These are phyloP conservation scores for Limtongia smithiae DNA, from an alignment of 805 yeast genomes.

Conservation along the genomic window DNA sequence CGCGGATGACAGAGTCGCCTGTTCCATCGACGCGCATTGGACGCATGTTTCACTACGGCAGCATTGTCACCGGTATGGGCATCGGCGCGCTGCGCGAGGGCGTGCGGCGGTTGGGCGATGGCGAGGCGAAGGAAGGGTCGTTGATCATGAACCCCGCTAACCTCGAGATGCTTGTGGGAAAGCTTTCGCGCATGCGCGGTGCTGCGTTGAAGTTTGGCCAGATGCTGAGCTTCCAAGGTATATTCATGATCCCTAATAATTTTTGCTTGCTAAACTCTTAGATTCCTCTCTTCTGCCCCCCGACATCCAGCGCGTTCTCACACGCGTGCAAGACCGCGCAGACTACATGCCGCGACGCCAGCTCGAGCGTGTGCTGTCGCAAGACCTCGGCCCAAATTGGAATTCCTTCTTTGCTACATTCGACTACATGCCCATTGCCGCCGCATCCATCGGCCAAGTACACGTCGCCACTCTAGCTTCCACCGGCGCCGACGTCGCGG, in stretches of 20 bases:
- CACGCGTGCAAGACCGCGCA: slow-evolving; percentile 88
- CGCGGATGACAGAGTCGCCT: slow-evolving; percentile 43
- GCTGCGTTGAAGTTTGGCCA: slow-evolving; percentile 98
- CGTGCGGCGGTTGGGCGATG: slow-evolving; percentile 55
- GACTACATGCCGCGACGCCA: slow-evolving; percentile 96
- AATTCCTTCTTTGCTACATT: slow-evolving; percentile 64
- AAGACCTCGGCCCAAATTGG: slow-evolving; percentile 81
- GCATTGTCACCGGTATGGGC: slow-evolving; percentile 88
- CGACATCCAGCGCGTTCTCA: slow-evolving; percentile 74
- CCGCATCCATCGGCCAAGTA: slow-evolving; percentile 97
- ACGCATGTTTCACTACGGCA: slow-evolving; percentile 87
- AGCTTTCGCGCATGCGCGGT: slow-evolving; percentile 94
- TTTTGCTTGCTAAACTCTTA: no score
- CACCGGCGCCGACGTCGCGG: slow-evolving; percentile 56
- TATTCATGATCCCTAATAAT: background rate
- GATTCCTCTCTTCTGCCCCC: slow-evolving; percentile 47
- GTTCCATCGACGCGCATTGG: slow-evolving; percentile 88
- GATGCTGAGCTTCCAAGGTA: slow-evolving; percentile 79
- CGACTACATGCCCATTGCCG: slow-evolving; percentile 89
- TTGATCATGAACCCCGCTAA: slow-evolving; percentile 75
- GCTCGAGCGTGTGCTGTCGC: slow-evolving; percentile 65
- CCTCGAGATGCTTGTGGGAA: slow-evolving; percentile 81
- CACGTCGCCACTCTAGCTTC: slow-evolving; percentile 61
- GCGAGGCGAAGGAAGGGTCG: slow-evolving; percentile 43
- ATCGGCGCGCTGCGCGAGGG: slow-evolving; percentile 78